These are phyloP conservation scores for Aspergillus nidulans DNA, from an alignment of 495 filamentous ascomycete genomes.

Conservation along the genomic window DNA sequence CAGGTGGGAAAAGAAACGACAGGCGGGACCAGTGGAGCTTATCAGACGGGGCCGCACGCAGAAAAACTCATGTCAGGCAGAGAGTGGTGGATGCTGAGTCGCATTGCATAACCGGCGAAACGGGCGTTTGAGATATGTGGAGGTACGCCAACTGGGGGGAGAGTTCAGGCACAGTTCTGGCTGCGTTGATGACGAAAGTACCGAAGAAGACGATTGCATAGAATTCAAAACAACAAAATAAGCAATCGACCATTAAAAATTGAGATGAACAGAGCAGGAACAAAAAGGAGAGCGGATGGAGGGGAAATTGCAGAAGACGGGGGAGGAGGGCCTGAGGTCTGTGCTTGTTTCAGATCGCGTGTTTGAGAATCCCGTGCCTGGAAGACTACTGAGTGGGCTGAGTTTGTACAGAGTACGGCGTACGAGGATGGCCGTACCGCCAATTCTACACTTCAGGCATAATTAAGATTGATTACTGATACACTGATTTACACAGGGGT, in stretches of 20 bases:
- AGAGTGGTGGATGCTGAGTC: constrained; percentile 4
- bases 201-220: not conserved
- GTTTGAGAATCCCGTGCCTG: not conserved
- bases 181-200: not conserved
- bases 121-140: constrained; percentile 13
- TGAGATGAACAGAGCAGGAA: not conserved
- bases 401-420: no score
- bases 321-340: not conserved
- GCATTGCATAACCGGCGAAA: constrained; percentile 7
- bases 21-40: constrained; percentile 10
- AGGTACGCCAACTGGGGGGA: constrained; percentile 10
- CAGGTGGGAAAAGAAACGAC: not conserved
- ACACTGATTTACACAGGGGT: not conserved
- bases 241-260: not conserved
- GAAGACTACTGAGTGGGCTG: not conserved
- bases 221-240: not conserved
- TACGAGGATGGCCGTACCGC: not conserved
- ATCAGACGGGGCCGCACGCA: constrained; percentile 10
- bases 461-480: not conserved
- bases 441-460: not conserved
- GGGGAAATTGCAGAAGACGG: not conserved
- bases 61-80: not conserved
- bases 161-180: not conserved
- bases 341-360: not conserved
- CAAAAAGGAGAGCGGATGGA: constrained; percentile 3